Conservation (phyloP, 73 alveolate genomes). For the Stentor coeruleus region DNA sequence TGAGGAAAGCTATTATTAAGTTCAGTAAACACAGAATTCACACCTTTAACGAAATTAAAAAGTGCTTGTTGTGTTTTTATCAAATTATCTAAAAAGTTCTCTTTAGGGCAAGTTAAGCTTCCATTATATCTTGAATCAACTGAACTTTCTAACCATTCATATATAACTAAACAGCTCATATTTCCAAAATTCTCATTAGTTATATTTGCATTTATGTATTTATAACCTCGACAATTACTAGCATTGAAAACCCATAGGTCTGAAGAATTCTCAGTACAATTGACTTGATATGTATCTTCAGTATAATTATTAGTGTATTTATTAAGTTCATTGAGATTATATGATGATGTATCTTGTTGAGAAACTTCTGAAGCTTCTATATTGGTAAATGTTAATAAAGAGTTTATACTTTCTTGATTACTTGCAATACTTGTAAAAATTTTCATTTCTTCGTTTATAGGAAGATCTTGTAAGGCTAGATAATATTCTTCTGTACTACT, state of each 20-base stretch:
- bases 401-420: too few species aligned
- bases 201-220: not conserved
- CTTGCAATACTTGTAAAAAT: too few species aligned
- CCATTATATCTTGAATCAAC: not conserved
- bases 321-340: not conserved
- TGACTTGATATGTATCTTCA: not conserved
- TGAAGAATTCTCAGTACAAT: not conserved
- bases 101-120: not conserved
- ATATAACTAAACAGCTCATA: not conserved
- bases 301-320: not conserved
- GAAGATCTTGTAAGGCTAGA: too few species aligned
- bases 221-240: not conserved
- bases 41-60: not conserved
- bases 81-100: not conserved
- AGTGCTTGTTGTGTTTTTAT: not conserved
- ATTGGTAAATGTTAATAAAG: too few species aligned
- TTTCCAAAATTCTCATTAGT: not conserved
- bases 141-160: not conserved
- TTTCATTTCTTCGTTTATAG: too few species aligned
- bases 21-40: too few species aligned
- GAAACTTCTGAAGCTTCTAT: too few species aligned
- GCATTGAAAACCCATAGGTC: not conserved
- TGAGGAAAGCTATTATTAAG: too few species aligned
- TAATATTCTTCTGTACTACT: too few species aligned
- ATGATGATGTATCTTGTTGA: not conserved